Conservation (phyloP, 2,329 filamentous ascomycete species). For the Herpotrichia juniperi region DNA sequence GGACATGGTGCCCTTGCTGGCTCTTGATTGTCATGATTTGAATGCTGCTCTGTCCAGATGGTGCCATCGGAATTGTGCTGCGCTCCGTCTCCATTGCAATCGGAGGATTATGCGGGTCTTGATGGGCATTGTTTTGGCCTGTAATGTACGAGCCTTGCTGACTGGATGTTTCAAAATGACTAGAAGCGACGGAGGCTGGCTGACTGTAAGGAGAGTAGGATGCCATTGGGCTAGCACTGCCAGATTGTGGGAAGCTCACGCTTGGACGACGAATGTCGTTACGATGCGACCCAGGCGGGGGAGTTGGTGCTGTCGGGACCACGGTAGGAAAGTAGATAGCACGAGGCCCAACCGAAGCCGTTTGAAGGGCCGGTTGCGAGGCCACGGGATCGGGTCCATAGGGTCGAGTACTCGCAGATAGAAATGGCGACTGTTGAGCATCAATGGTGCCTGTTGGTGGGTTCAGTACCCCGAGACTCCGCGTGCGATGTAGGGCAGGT, state of each 20-base stretch:
- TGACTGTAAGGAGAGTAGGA: constrained; percentile 50
- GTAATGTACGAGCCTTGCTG: constrained; percentile 26
- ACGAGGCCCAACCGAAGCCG: constrained; percentile 48
- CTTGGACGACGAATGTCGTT: constrained; percentile 34
- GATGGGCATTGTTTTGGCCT: constrained; percentile 15
- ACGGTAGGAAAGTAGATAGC: constrained; percentile 39
- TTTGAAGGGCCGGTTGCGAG: constrained; percentile 55
- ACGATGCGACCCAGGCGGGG: constrained; percentile 31
- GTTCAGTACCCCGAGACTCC: constrained; percentile 55
- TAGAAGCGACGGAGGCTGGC: constrained; percentile 39
- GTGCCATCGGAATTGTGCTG: constrained; percentile 53
- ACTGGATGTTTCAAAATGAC: constrained; percentile 43
- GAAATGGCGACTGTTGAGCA: constrained; percentile 57
- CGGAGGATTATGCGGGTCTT: constrained; percentile 41
- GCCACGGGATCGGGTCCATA: constrained; percentile 52
- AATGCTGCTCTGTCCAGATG: constrained; percentile 54
- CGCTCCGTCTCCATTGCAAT: constrained; percentile 42
- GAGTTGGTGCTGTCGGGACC: constrained; percentile 39
- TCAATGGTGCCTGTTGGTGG: constrained; percentile 54
- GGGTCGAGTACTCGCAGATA: constrained; percentile 48
- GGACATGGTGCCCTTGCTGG: constrained; percentile 56
- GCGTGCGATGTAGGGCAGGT: constrained; percentile 56
- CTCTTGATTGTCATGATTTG: constrained; percentile 62
- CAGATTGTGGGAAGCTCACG: constrained; percentile 49
- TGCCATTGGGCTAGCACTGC: constrained; percentile 53